Evolutionary conservation across 2,329 filamentous ascomycete genomes (phyloP).

Genomic region (Annulohypoxylon truncatum): DNA sequence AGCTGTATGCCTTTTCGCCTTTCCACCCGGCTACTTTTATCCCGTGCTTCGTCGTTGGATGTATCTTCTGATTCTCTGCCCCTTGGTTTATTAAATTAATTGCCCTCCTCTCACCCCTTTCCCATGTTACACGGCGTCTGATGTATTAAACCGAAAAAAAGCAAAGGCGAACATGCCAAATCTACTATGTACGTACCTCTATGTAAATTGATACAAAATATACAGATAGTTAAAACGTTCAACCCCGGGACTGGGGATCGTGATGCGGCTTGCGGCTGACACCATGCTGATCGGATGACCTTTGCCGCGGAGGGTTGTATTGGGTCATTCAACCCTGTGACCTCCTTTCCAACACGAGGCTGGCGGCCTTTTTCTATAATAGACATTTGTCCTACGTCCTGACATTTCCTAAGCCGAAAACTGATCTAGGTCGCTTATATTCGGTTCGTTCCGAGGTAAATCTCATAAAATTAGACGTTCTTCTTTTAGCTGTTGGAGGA

Average conservation of each 20-base stretch:
- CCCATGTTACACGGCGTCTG: background rate
- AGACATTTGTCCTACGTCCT: background rate
- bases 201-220: background rate
- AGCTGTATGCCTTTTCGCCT: constrained; percentile 2
- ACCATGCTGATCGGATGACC: constrained; percentile 13
- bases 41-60: background rate
- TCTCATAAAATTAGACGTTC: background rate
- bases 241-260: background rate
- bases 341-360: constrained; percentile 17
- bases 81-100: background rate
- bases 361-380: background rate
- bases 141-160: background rate
- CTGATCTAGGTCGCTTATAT: background rate
- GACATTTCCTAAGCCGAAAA: background rate
- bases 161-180: background rate
- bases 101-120: background rate
- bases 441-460: background rate
- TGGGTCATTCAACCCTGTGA: constrained; percentile 11
- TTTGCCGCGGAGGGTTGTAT: constrained; percentile 4
- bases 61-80: background rate
- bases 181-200: background rate
- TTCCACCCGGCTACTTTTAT: background rate
- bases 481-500: background rate
- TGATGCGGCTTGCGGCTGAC: constrained; percentile 18
- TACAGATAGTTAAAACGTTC: background rate